Percentiles rank a stretch among this genome's conserved stretches.
Evolutionary conservation across 2,329 filamentous ascomycete species (phyloP).

Genomic region (Phaeomoniella chlamydospora): DNA sequence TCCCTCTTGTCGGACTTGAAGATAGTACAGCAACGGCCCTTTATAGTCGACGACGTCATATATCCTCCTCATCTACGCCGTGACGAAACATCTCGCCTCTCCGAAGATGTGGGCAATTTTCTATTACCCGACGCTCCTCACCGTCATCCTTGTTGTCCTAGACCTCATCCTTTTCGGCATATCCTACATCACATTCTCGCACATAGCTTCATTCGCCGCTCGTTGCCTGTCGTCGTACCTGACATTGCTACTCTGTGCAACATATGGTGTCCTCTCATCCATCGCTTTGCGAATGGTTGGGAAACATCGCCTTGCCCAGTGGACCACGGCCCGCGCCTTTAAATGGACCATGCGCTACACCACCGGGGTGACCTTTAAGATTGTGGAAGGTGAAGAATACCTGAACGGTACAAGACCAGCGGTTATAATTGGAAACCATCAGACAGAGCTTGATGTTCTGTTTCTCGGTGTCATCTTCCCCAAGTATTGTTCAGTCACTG

Average conservation of each 20-base stretch:
- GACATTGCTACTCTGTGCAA: constrained; percentile 34
- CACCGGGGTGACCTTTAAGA: constrained; percentile 64
- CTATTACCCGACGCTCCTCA: constrained; percentile 34
- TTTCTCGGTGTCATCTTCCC: constrained; percentile 85
- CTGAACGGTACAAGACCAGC: constrained; percentile 59
- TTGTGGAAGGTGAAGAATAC: constrained; percentile 51
- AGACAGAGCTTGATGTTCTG: constrained; percentile 87
- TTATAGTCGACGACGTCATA: no score
- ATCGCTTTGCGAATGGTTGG: constrained; percentile 57
- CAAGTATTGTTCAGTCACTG: constrained; percentile 80
- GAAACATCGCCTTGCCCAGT: constrained; percentile 61
- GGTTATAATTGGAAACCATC: constrained; percentile 89
- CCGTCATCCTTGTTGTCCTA: constrained; percentile 43
- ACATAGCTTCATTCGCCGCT: constrained; percentile 21
- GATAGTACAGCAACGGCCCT: no score
- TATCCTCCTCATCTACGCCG: no score
- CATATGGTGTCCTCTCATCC: constrained; percentile 64
- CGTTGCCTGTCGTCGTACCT: constrained; percentile 31
- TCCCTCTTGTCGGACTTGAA: no score
- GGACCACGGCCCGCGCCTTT: constrained; percentile 67
- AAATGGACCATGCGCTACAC: constrained; percentile 60
- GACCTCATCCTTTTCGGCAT: constrained; percentile 32
- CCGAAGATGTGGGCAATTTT: constrained; percentile 14
- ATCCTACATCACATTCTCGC: constrained; percentile 22
- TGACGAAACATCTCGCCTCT: no score